A percentile compares a stretch with the other conserved stretches of the same genome.
These are phyloP conservation scores for Phaeoacremonium minimum DNA, from an alignment of 2,329 filamentous ascomycete genomes.

Conservation along the genomic window DNA sequence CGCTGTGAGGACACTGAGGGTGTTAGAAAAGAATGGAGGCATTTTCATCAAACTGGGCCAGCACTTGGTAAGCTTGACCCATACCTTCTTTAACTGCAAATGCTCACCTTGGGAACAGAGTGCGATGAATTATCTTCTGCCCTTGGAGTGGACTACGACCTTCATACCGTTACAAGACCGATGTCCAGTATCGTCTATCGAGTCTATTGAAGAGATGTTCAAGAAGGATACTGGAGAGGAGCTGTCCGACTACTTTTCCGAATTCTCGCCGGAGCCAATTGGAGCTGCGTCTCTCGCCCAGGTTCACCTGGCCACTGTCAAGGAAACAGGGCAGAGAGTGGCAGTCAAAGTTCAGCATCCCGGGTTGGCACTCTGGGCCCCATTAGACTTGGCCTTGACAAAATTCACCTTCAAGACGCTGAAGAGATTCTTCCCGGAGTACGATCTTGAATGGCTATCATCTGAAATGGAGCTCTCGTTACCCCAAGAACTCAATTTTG, in stretches of 20 bases:
- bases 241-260: constrained; percentile 78
- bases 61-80: constrained; percentile 58
- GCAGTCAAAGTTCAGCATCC: constrained; percentile 98
- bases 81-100: background rate
- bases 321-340: constrained; percentile 77
- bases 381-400: constrained; percentile 81
- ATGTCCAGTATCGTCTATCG: constrained; percentile 86
- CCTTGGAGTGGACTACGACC: constrained; percentile 87
- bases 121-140: constrained; percentile 91
- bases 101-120: constrained; percentile 47
- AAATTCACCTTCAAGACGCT: constrained; percentile 84
- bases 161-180: constrained; percentile 95
- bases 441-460: constrained; percentile 94
- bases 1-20: constrained; percentile 78
- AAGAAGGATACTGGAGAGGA: constrained; percentile 73
- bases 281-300: constrained; percentile 93
- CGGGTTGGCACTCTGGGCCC: constrained; percentile 81
- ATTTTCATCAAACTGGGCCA: constrained; percentile 99
- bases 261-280: constrained; percentile 76
- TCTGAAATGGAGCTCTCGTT: constrained; percentile 89
- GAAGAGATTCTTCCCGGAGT: constrained; percentile 93
- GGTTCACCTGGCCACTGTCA: constrained; percentile 85
- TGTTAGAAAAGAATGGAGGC: constrained; percentile 92
- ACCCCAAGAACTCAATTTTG: constrained; percentile 88
- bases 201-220: constrained; percentile 86